Evolutionary conservation across 257 asterid genomes (phyloP), one percentile per base, ranked within the genome.

Genomic region (Rubia yunnanensis): DNA sequence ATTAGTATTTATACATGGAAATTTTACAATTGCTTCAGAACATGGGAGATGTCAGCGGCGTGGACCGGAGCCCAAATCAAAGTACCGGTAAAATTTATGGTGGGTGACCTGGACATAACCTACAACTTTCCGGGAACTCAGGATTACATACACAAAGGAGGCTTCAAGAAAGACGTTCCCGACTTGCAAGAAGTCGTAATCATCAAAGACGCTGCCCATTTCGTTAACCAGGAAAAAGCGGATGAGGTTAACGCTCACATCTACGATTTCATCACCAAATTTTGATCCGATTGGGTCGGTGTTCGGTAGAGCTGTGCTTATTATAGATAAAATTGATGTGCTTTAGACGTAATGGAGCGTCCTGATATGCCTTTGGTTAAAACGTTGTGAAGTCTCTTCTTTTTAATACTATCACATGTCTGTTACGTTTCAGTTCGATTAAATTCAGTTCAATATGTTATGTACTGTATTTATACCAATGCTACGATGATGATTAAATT

Each of bases 21-120:
- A n/a, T 18, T 1, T 50, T 20, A 7, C 11, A 22, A 22, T 6
- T 7, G 0, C 26, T 50, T 50, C 74, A 79, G 83, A 54, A 79
- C 65, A 36, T 79, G 84, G 84, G 84, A 79, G 72, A 67, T 76
- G 24, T 63, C 69, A 1, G 81, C 79, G 5, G 64, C 84, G 17
- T 79, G 79, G 79, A 72, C 76, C 13, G 77, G 79, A 28, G 30
- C 52, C 2, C 74, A 79, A 50, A 64, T 79, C 10, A 55, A 69
- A 66, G 77, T 76, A 31, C 84, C 84, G 0, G 75, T 71, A 3
- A 76, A 70, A 63, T 79, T 79, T n/a, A 55, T 79, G 1, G 36
- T 76, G 1, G 84, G 81, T 10, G 84, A 79, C 24, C 22, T 56
- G 28, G 84, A 79, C 49, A 26, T 79, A 0, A 70, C 81, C 1